Percentiles rank a stretch among this genome's conserved stretches.
Evolutionary conservation across 2,329 filamentous ascomycete genomes (phyloP).

Genomic region (Dothistroma septosporum): DNA sequence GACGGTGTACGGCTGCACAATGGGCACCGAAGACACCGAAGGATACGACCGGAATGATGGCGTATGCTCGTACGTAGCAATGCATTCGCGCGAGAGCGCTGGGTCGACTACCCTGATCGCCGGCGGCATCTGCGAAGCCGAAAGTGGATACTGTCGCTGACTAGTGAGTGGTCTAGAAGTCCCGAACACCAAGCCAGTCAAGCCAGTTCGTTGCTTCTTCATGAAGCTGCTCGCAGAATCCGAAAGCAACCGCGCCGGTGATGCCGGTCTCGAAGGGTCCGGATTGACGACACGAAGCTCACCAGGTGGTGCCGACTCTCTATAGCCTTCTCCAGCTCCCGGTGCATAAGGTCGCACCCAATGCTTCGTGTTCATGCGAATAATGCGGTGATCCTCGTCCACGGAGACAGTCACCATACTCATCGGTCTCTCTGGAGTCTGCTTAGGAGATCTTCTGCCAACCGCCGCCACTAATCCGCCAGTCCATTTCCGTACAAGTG

Average conservation of each 20-base stretch:
- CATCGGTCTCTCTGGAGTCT: conserved; percentile 13
- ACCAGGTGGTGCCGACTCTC: conserved; percentile 28
- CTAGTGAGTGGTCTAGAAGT: conserved; percentile 7
- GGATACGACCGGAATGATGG: conserved; percentile 27
- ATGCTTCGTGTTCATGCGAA: conserved; percentile 32
- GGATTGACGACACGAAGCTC: conserved; percentile 34
- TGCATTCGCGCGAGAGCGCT: conserved; percentile 23
- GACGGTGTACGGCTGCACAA: conserved; percentile 23
- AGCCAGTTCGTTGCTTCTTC: conserved; percentile 22
- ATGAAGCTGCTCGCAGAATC: conserved; percentile 22
- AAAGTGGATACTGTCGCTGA: conserved; percentile 8
- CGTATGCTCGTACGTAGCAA: conserved; percentile 13
- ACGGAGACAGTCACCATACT: conserved; percentile 24
- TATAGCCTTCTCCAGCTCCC: conserved; percentile 31
- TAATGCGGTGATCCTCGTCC: conserved; percentile 34
- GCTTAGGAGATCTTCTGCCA: conserved; percentile 16
- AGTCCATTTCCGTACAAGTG: conserved; percentile 6
- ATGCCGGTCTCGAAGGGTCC: conserved; percentile 27
- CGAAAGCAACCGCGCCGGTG: conserved; percentile 18
- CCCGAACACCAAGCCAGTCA: conserved; percentile 18
- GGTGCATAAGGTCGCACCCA: conserved; percentile 34
- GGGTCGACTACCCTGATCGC: conserved; percentile 21
- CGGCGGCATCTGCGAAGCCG: conserved; percentile 5
- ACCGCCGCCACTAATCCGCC: conserved; percentile 3
- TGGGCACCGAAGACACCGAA: conserved; percentile 22